These are phyloP conservation scores for Casuarina equisetifolia DNA, from an alignment of 306 rosid genomes.

Conservation along the genomic window DNA sequence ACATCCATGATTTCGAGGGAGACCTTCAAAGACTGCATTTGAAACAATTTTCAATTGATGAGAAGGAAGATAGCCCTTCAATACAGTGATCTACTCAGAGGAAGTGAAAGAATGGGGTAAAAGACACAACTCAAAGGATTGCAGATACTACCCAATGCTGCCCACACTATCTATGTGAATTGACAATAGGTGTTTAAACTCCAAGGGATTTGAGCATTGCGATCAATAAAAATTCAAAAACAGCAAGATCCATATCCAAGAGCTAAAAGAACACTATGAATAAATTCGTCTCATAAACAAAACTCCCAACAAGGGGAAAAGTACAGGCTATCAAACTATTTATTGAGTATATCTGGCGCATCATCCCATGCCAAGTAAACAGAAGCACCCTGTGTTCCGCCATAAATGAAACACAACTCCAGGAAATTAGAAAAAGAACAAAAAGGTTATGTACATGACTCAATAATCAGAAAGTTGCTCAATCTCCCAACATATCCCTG, in stretches of 20 bases:
- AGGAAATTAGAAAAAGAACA: slow-evolving; percentile 5
- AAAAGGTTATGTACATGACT: slow-evolving; percentile 62
- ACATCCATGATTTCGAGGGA: neutral
- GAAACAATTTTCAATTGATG: neutral
- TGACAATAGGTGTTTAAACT: neutral
- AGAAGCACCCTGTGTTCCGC: slow-evolving; percentile 34
- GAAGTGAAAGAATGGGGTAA: neutral
- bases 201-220: neutral
- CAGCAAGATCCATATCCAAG: neutral
- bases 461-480: slow-evolving; percentile 53
- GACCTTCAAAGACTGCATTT: neutral
- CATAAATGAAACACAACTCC: slow-evolving; percentile 44
- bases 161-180: neutral
- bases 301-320: slow-evolving; percentile 53
- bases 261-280: slow-evolving; percentile 21
- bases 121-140: neutral
- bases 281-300: slow-evolving; percentile 56
- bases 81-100: neutral
- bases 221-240: neutral
- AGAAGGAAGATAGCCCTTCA: neutral
- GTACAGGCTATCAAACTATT: slow-evolving; percentile 34
- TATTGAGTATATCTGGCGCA: slow-evolving; percentile 37
- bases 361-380: slow-evolving; percentile 42
- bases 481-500: slow-evolving; percentile 45
- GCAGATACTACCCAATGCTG: neutral